Evolutionary conservation across 75 land plant species (phyloP), one percentile per base, ranked within the genome.

Genomic region (Chamaecyparis obtusa): DNA sequence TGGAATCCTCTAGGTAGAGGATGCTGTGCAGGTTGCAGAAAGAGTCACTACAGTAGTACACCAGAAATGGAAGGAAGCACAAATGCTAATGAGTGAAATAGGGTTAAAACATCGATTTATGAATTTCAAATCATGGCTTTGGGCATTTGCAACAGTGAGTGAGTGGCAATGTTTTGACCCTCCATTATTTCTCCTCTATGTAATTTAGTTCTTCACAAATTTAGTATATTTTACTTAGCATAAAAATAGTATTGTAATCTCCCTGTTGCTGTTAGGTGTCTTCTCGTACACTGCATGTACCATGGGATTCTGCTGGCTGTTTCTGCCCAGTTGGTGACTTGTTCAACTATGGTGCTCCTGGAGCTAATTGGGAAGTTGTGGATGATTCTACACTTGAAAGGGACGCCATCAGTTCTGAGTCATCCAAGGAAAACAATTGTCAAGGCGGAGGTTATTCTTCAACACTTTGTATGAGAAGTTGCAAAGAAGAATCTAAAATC

Each of bases 261-360:
- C 11, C 86, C 24, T 87, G 51, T 32, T 71, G 39, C 55, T 30
- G 49, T 30, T 85, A 96, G 98, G 89, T 98, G 44, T 93, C 99
- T 32, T 93, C 99, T 6, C 93, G 99, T 37, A 94, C 99, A 48
- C 46, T 98, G 85, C 95, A 95, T 90, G 88, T 98, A 85, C 93
- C 99, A 55, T 98, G 99, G 99, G 98, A 96, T 90, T 90, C 90
- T 80, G 99, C 99, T 89, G 99, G 99, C 30, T 95, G 96, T 75
- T 87, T 98, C 30, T 98, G 99, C 88, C 99, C 99, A 51, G 90
- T 98, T 55, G 99, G 99, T 41, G 99, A 98, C 86, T 89, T 96
- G 37, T 96, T 95, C 88, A 98, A 98, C 82, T 98, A 98, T 90
- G 95, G 93, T 78, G 91, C 95, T 44, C 95, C 98, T 30, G 95